These are phyloP conservation scores for Pichia membranifaciens DNA, from an alignment of 805 yeast species.

Conservation along the genomic window DNA sequence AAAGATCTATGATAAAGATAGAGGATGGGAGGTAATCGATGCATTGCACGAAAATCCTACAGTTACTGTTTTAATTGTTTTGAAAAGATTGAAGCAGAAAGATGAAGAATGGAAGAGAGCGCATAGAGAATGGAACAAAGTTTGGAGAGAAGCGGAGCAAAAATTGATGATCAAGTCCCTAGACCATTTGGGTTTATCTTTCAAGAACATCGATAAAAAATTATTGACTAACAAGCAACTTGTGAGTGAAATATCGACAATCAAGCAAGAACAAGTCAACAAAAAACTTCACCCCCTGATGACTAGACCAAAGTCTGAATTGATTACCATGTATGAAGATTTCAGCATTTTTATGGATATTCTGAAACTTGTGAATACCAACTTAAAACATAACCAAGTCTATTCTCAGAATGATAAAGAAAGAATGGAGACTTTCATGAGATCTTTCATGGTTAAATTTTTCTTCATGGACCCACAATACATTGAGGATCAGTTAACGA, in stretches of 20 bases:
- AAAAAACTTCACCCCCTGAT: slow-evolving; percentile 81
- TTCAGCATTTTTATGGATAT: slow-evolving; percentile 68
- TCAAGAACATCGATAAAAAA: slow-evolving; percentile 95
- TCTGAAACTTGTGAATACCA: slow-evolving; percentile 57
- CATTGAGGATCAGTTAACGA: slow-evolving; percentile 37
- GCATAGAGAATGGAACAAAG: slow-evolving; percentile 97
- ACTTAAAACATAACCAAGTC: slow-evolving; percentile 60
- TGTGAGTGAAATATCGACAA: slow-evolving; percentile 85
- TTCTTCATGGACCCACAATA: slow-evolving; percentile 52
- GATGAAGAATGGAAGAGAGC: slow-evolving; percentile 99
- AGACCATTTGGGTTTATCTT: slow-evolving; percentile 92
- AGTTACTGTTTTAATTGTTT: slow-evolving; percentile 87
- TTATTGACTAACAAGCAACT: slow-evolving; percentile 82
- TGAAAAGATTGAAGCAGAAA: slow-evolving; percentile 90
- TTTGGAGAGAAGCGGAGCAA: slow-evolving; percentile 97
- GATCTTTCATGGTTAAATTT: slow-evolving; percentile 64
- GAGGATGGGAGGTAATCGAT: slow-evolving; percentile 93
- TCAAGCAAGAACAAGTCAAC: slow-evolving; percentile 84
- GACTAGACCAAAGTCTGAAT: slow-evolving; percentile 74
- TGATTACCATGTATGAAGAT: slow-evolving; percentile 58
- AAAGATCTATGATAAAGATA: slow-evolving; percentile 87
- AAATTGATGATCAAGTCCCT: slow-evolving; percentile 88
- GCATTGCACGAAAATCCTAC: slow-evolving; percentile 95
- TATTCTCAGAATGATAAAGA: slow-evolving; percentile 81
- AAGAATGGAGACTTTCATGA: slow-evolving; percentile 63